Conservation (phyloP, 208 protist species). For the Endotrypanum monterogeii region DNA sequence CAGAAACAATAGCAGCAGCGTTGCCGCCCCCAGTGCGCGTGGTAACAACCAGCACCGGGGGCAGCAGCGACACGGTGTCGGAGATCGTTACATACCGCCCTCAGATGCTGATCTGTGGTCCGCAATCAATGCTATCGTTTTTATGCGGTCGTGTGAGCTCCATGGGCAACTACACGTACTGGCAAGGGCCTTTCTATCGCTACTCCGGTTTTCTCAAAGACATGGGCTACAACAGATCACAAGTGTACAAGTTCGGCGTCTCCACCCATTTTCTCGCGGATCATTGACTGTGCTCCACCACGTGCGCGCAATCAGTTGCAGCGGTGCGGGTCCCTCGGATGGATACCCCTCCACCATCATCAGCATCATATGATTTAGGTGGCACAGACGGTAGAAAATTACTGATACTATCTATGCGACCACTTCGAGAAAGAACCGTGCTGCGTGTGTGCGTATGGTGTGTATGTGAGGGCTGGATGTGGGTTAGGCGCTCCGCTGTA, state of each 20-base stretch:
- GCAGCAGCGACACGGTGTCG: background rate
- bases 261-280: constrained; percentile 78
- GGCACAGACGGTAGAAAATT: too few species aligned
- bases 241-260: constrained; percentile 91
- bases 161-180: constrained; percentile 69
- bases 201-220: constrained; percentile 83
- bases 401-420: too few species aligned
- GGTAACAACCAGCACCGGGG: background rate
- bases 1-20: constrained; percentile 45
- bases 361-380: too few species aligned
- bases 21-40: constrained; percentile 47
- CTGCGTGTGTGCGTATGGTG: too few species aligned
- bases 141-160: constrained; percentile 76
- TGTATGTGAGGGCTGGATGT: too few species aligned
- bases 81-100: constrained; percentile 35
- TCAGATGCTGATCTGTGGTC: constrained; percentile 76
- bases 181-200: constrained; percentile 72
- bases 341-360: too few species aligned
- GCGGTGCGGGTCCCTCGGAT: too few species aligned
- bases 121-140: constrained; percentile 70
- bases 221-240: constrained; percentile 79
- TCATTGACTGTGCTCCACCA: constrained; percentile 37
- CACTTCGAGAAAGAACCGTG: too few species aligned
- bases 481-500: too few species aligned
- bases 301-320: background rate